A percentile compares a stretch with the other conserved stretches of the same genome.
Evolutionary conservation across 2,329 filamentous ascomycete genomes (phyloP).

Genomic region (Pezizomycotina sp.): DNA sequence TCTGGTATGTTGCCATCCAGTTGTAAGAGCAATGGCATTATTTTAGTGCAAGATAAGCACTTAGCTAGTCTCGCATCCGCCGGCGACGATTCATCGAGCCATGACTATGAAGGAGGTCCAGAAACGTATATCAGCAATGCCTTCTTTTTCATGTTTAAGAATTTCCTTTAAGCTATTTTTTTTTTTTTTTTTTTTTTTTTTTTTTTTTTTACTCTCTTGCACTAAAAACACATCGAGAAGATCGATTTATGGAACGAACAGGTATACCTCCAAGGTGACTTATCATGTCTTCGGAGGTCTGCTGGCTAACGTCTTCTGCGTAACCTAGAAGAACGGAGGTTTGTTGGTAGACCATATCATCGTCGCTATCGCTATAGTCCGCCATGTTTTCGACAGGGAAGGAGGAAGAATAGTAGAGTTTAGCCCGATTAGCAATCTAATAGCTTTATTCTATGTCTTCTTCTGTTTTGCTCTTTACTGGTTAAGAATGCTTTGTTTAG

Average conservation of each 20-base stretch:
- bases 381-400: too few species aligned
- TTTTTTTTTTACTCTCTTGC: background rate
- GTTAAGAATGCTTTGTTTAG: too few species aligned
- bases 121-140: conserved; percentile 1
- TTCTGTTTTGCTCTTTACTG: too few species aligned
- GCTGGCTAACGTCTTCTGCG: conserved; percentile 53
- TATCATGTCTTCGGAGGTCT: conserved; percentile 56
- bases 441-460: too few species aligned
- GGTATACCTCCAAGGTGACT: conserved; percentile 78
- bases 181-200: background rate
- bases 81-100: conserved; percentile 55
- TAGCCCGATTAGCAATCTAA: too few species aligned
- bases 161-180: background rate
- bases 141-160: too few species aligned
- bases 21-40: conserved; percentile 75
- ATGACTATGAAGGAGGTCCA: conserved; percentile 46
- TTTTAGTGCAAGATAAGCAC: conserved; percentile 71
- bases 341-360: conserved; percentile 47
- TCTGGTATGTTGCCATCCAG: conserved; percentile 81
- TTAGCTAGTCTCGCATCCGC: conserved; percentile 63
- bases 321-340: conserved; percentile 87
- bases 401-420: too few species aligned
- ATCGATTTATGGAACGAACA: conserved; percentile 39
- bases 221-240: background rate
- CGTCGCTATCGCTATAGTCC: conserved; percentile 58